phyloP scores from a whole-genome alignment of 2,329 filamentous ascomycete species.

The Monosporascus sp. region DNA sequence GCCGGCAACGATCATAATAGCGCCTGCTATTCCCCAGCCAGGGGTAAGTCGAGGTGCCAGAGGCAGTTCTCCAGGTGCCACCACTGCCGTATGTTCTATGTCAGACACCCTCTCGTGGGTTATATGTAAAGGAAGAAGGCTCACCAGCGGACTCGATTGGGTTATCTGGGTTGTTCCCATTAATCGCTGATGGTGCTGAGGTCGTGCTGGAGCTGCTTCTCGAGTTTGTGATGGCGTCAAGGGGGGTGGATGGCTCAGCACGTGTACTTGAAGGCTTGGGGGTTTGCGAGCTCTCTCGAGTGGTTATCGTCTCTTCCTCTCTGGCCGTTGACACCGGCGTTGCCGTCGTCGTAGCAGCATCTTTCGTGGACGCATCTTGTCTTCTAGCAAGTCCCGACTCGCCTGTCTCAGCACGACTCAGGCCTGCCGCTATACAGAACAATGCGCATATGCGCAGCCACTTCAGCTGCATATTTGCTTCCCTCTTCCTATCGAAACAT shows the following conservation, averaged over 20 bases:
- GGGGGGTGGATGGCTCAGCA: conserved; percentile 5
- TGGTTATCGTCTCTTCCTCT: conserved; percentile 6
- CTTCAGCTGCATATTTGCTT: conserved; percentile 28
- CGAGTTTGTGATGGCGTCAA: conserved; percentile 8
- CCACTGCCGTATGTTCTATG: conserved; percentile 32
- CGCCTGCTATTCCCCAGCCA: conserved; percentile 72
- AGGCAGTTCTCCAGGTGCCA: conserved; percentile 56
- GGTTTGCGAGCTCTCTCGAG: conserved; percentile 7
- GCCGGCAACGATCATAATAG: conserved; percentile 71
- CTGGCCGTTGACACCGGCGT: conserved; percentile 10
- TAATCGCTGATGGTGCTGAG: conserved; percentile 24
- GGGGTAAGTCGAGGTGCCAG: conserved; percentile 72
- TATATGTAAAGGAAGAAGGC: conserved; percentile 2
- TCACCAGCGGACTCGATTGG: conserved; percentile 17
- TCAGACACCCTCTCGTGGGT: conserved; percentile 3
- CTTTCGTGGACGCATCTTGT: conserved; percentile 27
- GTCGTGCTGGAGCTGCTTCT: conserved; percentile 12
- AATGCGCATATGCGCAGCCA: conserved; percentile 31
- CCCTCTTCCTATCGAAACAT: not conserved
- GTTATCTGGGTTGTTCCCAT: conserved; percentile 24
- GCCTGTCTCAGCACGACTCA: conserved; percentile 33
- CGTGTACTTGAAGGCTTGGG: conserved; percentile 3
- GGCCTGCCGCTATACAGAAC: conserved; percentile 33
- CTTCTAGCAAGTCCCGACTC: conserved; percentile 27
- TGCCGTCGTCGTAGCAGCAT: conserved; percentile 11